Evolutionary conservation across 306 rosid genomes (phyloP).

Genomic region (Dryas octopetala): DNA sequence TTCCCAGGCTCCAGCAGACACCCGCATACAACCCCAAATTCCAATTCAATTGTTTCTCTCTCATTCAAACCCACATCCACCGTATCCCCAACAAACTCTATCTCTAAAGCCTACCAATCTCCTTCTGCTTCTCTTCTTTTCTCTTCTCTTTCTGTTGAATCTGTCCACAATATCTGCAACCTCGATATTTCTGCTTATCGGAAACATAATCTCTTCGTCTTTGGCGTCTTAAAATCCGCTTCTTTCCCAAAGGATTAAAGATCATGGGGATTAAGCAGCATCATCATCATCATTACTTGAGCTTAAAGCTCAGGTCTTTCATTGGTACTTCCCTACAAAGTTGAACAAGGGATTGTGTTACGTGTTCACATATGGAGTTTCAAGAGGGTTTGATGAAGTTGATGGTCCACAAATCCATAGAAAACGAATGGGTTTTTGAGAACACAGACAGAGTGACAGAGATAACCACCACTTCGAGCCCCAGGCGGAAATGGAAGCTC

Average conservation of each 20-base stretch:
- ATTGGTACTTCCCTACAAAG: not conserved
- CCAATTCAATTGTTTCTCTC: not conserved
- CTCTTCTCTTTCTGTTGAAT: not conserved
- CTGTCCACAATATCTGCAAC: not conserved
- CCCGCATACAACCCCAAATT: too few species aligned
- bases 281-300: not conserved
- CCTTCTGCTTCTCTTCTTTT: not conserved
- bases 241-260: too few species aligned
- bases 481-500: conserved; percentile 68
- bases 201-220: not conserved
- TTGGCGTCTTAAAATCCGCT: not conserved
- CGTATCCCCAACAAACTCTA: not conserved
- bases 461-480: conserved; percentile 8
- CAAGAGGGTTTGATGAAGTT: conserved; percentile 49
- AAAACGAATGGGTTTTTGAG: conserved; percentile 25
- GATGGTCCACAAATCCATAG: conserved; percentile 28
- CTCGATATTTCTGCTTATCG: not conserved
- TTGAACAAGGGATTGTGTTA: not conserved
- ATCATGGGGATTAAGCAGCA: not conserved
- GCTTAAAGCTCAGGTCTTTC: not conserved
- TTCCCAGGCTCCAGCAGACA: conserved; percentile 7
- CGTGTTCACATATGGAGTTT: conserved; percentile 51
- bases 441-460: conserved; percentile 11
- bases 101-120: not conserved
- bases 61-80: not conserved